Evolutionary conservation across 768 basidiomycete species (phyloP), one percentile per base, ranked within the genome.

Genomic region (Hypholoma sublateritium): DNA sequence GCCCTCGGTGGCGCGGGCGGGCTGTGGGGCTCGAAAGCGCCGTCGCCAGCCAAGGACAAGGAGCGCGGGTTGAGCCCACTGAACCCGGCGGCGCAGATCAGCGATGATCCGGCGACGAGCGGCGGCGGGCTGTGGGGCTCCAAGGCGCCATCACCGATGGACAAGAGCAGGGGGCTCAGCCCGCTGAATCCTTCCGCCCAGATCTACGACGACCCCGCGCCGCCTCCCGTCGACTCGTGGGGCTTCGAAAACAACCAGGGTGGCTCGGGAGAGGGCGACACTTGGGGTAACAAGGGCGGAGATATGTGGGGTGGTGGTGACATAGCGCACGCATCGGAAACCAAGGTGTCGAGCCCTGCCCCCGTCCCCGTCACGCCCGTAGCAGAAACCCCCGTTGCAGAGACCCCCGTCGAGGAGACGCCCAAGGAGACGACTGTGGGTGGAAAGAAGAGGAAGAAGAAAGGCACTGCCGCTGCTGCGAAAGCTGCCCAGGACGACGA

Each of bases 141-240:
- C 22, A 64, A 69, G 41, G 56, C 57, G 39, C 57, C 64, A 3
- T 69, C 69, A 9, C 67, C 69, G 21, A 58, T 62, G 35, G 63
- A 58, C 37, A 67, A 62, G 25, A 60, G 56, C 21, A 69, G 68
- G 47, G 62, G 60, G n/a, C 62, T 71, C 7, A 74, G 73, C 24
- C 73, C 73, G n/a, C 61, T 73, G 42, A 74, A 74, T 48, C 71
- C 73, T 19, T 67, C 71, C 14, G 59, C 69, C 16, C 69, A 70
- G 42, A 56, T 65, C 37, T 47, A 45, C 1, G 57, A 47, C 5
- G 55, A 59, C 43, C 55, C 56, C 55, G 53, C 50, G 55, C 50
- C 61, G n/a, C 14, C 62, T 35, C 35, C 42, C 12, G 59, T 50
- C 5, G 57, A 55, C n/a, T 32, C 28, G 9, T 62, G 62, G 59